Percentiles rank a stretch among this genome's conserved stretches.
Evolutionary conservation across 148 eudicot species (phyloP).

Genomic region (Pouteria glomerata): DNA sequence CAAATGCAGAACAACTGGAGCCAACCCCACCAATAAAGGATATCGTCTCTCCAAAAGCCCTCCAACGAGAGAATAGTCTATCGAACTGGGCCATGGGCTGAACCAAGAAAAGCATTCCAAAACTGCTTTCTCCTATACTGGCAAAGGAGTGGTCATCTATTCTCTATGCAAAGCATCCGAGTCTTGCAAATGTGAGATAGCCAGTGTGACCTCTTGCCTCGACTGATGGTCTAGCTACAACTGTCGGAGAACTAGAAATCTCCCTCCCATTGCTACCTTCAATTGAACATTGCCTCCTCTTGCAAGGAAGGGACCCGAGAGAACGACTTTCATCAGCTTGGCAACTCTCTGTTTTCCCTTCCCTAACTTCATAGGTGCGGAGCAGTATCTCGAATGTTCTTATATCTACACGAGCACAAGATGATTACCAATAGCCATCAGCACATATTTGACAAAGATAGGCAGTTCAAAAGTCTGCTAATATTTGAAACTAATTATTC

Average conservation of each 20-base stretch:
- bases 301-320: constrained; percentile 41
- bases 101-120: not conserved
- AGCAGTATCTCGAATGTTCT: constrained; percentile 91
- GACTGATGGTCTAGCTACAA: constrained; percentile 61
- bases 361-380: constrained; percentile 67
- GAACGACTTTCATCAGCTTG: constrained; percentile 34
- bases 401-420: constrained; percentile 48
- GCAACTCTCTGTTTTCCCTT: constrained; percentile 36
- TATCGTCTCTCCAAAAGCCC: not conserved
- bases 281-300: constrained; percentile 59
- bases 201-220: constrained; percentile 94
- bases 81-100: not conserved
- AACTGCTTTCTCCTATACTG: not conserved
- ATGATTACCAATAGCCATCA: not conserved
- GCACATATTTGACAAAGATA: not conserved
- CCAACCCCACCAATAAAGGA: not conserved
- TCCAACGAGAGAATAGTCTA: no score
- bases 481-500: not conserved
- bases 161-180: constrained; percentile 31
- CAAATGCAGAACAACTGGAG: not conserved
- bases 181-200: constrained; percentile 89
- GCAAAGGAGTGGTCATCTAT: not conserved
- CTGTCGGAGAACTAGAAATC: constrained; percentile 30
- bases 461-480: not conserved
- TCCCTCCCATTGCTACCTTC: constrained; percentile 39